Evolutionary conservation across 1,284 basidiomycete genomes (phyloP).

Genomic region (Golubevia sp.): DNA sequence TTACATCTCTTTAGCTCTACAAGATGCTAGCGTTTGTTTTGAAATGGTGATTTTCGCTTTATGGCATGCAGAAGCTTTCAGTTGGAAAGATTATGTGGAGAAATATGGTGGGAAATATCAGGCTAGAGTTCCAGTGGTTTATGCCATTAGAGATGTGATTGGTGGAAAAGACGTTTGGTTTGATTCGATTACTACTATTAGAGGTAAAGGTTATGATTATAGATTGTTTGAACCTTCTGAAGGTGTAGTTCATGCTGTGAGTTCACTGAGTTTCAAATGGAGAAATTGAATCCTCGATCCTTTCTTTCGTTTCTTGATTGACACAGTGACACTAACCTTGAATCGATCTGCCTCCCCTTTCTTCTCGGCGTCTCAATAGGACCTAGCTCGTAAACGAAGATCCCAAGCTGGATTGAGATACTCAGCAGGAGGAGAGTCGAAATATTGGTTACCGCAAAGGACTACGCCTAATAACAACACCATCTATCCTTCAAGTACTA

Average conservation of each 20-base stretch:
- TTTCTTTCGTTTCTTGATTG: no score
- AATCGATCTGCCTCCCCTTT: no score
- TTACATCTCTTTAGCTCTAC: conserved; percentile 85
- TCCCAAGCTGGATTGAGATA: conserved; percentile 76
- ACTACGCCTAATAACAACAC: conserved; percentile 22
- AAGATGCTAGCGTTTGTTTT: conserved; percentile 86
- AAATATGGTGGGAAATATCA: conserved; percentile 26
- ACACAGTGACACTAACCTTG: no score
- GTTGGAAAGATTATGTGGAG: conserved; percentile 48
- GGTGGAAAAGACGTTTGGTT: conserved; percentile 84
- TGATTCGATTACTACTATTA: conserved; percentile 80
- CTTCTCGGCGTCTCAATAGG: conserved; percentile 10
- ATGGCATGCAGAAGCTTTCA: conserved; percentile 85
- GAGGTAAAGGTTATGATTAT: conserved; percentile 90
- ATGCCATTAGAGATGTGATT: conserved; percentile 77
- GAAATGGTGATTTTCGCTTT: conserved; percentile 98
- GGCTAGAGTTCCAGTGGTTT: conserved; percentile 46
- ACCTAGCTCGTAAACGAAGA: conserved; percentile 30
- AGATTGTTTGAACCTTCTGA: conserved; percentile 93
- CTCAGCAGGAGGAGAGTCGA: conserved; percentile 76
- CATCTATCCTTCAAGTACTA: conserved; percentile 27
- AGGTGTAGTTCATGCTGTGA: conserved; percentile 74
- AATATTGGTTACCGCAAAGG: conserved; percentile 60
- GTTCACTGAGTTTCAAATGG: no score
- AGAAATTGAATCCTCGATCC: no score